Percentiles rank a stretch among this genome's conserved stretches.
These are phyloP conservation scores for Paraleonurus japonicus DNA, from an alignment of 257 asterid genomes.

Conservation along the genomic window DNA sequence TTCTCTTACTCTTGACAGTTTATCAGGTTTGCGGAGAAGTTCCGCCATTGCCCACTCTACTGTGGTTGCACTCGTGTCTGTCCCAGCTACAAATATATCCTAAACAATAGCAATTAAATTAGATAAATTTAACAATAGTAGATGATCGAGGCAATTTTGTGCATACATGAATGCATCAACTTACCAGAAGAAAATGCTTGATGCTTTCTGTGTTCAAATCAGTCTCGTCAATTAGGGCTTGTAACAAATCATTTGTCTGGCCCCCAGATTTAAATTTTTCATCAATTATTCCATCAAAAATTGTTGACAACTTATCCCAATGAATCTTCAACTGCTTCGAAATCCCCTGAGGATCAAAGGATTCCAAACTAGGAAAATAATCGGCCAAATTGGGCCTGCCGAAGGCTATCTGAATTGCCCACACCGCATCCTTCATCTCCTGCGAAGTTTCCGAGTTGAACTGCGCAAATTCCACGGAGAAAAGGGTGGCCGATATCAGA, in stretches of 20 bases:
- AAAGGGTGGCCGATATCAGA: conserved; percentile 48
- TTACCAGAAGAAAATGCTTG: too few relatives aligned
- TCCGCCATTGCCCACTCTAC: conserved; percentile 47
- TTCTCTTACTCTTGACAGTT: conserved; percentile 1
- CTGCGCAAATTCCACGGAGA: conserved; percentile 52
- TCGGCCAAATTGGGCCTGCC: conserved; percentile 50
- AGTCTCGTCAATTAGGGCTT: neutral
- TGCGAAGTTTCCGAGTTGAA: conserved; percentile 43
- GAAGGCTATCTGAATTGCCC: conserved; percentile 37
- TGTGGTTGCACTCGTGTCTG: conserved; percentile 30
- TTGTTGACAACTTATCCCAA: conserved; percentile 33
- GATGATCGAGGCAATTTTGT: too few relatives aligned
- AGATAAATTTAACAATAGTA: too few relatives aligned
- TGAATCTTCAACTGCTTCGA: conserved; percentile 20
- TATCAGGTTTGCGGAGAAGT: conserved; percentile 22
- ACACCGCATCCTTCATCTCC: conserved; percentile 50
- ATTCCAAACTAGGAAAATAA: conserved; percentile 42
- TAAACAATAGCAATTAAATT: too few relatives aligned
- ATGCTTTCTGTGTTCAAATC: too few relatives aligned
- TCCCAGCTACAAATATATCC: conserved; percentile 29
- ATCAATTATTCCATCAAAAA: conserved; percentile 39
- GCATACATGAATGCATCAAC: too few relatives aligned
- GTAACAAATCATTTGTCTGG: neutral
- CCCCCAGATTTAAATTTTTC: conserved; percentile 34
- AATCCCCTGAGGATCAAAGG: conserved; percentile 54